These are phyloP conservation scores for Paramecium octaurelia DNA, from an alignment of 73 alveolate species.

Conservation along the genomic window DNA sequence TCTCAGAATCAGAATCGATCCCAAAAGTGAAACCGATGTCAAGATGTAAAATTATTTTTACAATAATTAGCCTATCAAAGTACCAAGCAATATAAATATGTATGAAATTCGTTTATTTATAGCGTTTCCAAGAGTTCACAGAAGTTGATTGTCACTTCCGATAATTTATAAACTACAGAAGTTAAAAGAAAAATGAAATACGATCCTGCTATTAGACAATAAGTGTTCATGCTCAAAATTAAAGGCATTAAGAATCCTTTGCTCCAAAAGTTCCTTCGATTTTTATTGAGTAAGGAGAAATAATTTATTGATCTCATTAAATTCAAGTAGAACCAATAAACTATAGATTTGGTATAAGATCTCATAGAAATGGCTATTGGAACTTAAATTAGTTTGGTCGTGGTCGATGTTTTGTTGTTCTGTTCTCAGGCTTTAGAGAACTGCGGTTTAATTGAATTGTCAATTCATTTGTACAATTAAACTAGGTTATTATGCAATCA, in stretches of 20 bases:
- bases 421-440: background rate
- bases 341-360: background rate
- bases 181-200: background rate
- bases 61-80: background rate
- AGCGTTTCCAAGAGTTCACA: background rate
- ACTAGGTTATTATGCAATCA: background rate
- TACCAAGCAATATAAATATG: background rate
- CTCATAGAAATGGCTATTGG: constrained; percentile 20
- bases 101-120: background rate
- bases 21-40: background rate
- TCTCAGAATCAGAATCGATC: background rate
- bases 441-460: background rate
- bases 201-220: background rate
- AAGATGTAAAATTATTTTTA: background rate
- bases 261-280: background rate
- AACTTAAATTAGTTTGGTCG: background rate
- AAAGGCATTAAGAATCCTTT: background rate
- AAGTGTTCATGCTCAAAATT: background rate
- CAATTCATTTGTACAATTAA: background rate
- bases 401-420: background rate
- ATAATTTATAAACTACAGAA: background rate
- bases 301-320: background rate
- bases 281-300: background rate
- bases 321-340: background rate
- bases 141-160: background rate